A percentile compares a stretch with the other conserved stretches of the same genome.
Conservation (phyloP, 202 grass and related monocot genomes). For the Brachypodium distachyon region DNA sequence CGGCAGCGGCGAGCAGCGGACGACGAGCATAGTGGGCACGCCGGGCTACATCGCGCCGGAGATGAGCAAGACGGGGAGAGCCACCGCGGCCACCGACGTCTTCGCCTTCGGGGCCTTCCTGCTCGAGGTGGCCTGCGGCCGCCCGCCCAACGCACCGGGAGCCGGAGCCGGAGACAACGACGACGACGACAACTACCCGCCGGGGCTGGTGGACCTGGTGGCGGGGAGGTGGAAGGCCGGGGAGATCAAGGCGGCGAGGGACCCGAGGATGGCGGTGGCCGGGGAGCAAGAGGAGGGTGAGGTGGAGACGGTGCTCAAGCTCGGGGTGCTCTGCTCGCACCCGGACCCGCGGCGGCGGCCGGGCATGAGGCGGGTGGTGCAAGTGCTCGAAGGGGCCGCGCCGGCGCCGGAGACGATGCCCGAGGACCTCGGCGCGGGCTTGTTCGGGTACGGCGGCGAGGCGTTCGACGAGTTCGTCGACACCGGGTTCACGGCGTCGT, state of each 20-base stretch:
- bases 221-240: slow-evolving; percentile 44
- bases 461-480: slow-evolving; percentile 45
- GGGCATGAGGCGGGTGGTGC: slow-evolving; percentile 59
- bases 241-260: slow-evolving; percentile 30
- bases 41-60: slow-evolving; percentile 83
- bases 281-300: slow-evolving; percentile 38
- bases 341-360: slow-evolving; percentile 38
- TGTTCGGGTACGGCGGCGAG: slow-evolving; percentile 27
- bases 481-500: slow-evolving; percentile 14
- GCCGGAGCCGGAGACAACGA: too few relatives aligned
- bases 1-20: slow-evolving; percentile 53
- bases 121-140: slow-evolving; percentile 69
- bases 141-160: too few relatives aligned
- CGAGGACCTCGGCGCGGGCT: not conserved
- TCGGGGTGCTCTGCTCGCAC: slow-evolving; percentile 72
- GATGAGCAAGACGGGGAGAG: slow-evolving; percentile 68
- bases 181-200: slow-evolving; percentile 17
- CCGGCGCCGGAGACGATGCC: slow-evolving; percentile 23
- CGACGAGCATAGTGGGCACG: slow-evolving; percentile 70
- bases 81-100: slow-evolving; percentile 52
- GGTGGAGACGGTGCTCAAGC: slow-evolving; percentile 54
- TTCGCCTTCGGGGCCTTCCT: slow-evolving; percentile 68
- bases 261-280: slow-evolving; percentile 53
- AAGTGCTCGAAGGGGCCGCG: slow-evolving; percentile 33
- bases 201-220: slow-evolving; percentile 59